Conservation (phyloP, 2,329 filamentous ascomycete species). For the Alternaria postmessia region DNA sequence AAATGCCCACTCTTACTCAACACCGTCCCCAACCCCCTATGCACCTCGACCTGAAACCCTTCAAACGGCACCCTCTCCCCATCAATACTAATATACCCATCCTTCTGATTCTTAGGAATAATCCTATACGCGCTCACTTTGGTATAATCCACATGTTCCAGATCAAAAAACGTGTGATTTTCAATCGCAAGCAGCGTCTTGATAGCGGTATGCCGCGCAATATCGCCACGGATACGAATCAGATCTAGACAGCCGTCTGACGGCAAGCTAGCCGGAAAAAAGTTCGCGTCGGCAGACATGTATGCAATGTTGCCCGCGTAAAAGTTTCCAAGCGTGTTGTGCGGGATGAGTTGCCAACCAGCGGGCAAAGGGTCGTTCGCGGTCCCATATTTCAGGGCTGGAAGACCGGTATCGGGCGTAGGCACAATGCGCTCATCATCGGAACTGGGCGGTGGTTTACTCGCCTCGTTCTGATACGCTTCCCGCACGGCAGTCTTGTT, state of each 20-base stretch:
- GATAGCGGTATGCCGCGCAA: slow-evolving; percentile 71
- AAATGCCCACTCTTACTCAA: slow-evolving; percentile 75
- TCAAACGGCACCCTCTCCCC: slow-evolving; percentile 88
- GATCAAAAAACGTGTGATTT: slow-evolving; percentile 79
- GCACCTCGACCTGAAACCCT: slow-evolving; percentile 90
- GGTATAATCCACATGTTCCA: slow-evolving; percentile 77
- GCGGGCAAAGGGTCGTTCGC: slow-evolving; percentile 77
- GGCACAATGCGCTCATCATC: slow-evolving; percentile 37
- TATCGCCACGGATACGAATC: slow-evolving; percentile 78
- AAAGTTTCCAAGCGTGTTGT: slow-evolving; percentile 86
- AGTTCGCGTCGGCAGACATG: slow-evolving; percentile 86
- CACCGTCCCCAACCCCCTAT: slow-evolving; percentile 82
- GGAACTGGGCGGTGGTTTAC: slow-evolving; percentile 26
- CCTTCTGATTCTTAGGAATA: slow-evolving; percentile 68
- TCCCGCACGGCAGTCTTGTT: slow-evolving; percentile 77
- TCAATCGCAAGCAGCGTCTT: slow-evolving; percentile 76
- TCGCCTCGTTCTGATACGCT: slow-evolving; percentile 65
- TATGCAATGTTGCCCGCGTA: slow-evolving; percentile 95
- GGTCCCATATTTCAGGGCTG: slow-evolving; percentile 79
- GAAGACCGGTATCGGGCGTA: slow-evolving; percentile 60
- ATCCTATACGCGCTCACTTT: slow-evolving; percentile 91
- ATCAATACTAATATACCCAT: slow-evolving; percentile 91
- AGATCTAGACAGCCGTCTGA: slow-evolving; percentile 88
- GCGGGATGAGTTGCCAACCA: slow-evolving; percentile 77
- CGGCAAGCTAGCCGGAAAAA: slow-evolving; percentile 84